Conservation (phyloP, 2,329 filamentous ascomycete genomes). For the Arthrinium puccinioides region DNA sequence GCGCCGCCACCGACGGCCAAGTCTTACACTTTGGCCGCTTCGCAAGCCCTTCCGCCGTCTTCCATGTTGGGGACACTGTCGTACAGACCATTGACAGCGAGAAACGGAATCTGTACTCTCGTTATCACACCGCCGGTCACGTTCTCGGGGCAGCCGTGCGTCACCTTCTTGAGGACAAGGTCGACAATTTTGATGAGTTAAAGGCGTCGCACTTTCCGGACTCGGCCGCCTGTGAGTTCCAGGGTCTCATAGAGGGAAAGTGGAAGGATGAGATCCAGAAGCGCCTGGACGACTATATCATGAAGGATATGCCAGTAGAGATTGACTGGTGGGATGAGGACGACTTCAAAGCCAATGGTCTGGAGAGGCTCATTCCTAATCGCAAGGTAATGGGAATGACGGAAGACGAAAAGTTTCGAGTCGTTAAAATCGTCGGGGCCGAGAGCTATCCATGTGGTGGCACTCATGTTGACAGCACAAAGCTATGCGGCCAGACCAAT, state of each 20-base stretch:
- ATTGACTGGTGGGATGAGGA: conserved; percentile 63
- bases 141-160: conserved; percentile 63
- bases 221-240: conserved; percentile 60
- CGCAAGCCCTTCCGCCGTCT: conserved; percentile 17
- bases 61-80: conserved; percentile 35
- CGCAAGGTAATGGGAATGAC: conserved; percentile 26
- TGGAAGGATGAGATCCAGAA: conserved; percentile 56
- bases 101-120: conserved; percentile 56
- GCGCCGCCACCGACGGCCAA: conserved; percentile 37
- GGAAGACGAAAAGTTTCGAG: conserved; percentile 50
- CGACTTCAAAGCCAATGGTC: conserved; percentile 46
- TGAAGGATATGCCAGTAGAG: conserved; percentile 47
- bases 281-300: conserved; percentile 51
- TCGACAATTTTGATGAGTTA: conserved; percentile 52
- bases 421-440: conserved; percentile 61
- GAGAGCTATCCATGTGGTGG: conserved; percentile 70
- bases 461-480: conserved; percentile 60
- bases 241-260: conserved; percentile 56
- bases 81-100: conserved; percentile 52
- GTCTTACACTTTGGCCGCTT: conserved; percentile 63
- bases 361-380: conserved; percentile 50
- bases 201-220: conserved; percentile 69
- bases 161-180: conserved; percentile 42
- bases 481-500: conserved; percentile 49
- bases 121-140: conserved; percentile 68